A percentile compares a stretch with the other conserved stretches of the same genome.
These are phyloP conservation scores for Metschnikowia bowlesiae DNA, from an alignment of 805 yeast species.

Conservation along the genomic window DNA sequence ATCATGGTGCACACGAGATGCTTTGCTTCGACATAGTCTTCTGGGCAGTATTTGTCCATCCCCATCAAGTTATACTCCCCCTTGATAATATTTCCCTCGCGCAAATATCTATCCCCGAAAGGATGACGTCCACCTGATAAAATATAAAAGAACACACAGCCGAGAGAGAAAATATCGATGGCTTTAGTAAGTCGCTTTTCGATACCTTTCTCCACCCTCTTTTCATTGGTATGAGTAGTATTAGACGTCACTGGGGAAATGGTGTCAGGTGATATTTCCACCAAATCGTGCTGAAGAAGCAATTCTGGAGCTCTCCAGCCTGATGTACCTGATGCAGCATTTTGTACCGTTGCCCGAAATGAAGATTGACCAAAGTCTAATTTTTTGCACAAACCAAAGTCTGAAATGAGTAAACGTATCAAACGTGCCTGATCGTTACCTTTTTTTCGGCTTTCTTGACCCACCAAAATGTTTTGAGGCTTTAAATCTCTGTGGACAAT, in stretches of 20 bases:
- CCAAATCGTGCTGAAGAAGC: constrained; percentile 37
- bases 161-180: constrained; percentile 89
- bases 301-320: constrained; percentile 99
- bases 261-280: constrained; percentile 38
- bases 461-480: constrained; percentile 89
- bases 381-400: constrained; percentile 92
- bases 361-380: constrained; percentile 90
- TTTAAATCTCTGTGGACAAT: constrained; percentile 93
- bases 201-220: constrained; percentile 22
- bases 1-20: constrained; percentile 77
- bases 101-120: constrained; percentile 82
- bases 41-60: constrained; percentile 39
- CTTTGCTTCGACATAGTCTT: constrained; percentile 57
- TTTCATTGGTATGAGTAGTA: constrained; percentile 10
- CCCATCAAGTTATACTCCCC: constrained; percentile 51
- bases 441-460: constrained; percentile 42
- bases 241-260: constrained; percentile 24
- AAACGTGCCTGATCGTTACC: constrained; percentile 6
- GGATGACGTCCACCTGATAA: constrained; percentile 85
- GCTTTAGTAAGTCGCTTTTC: constrained; percentile 76
- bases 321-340: constrained; percentile 87
- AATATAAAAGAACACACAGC: constrained; percentile 89
- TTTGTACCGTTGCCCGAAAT: constrained; percentile 85
- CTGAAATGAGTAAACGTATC: constrained; percentile 78
- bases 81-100: constrained; percentile 85